Base-by-base conservation (phyloP, 371 early-diverging fungal species). In the Mucor indicus region DNA sequence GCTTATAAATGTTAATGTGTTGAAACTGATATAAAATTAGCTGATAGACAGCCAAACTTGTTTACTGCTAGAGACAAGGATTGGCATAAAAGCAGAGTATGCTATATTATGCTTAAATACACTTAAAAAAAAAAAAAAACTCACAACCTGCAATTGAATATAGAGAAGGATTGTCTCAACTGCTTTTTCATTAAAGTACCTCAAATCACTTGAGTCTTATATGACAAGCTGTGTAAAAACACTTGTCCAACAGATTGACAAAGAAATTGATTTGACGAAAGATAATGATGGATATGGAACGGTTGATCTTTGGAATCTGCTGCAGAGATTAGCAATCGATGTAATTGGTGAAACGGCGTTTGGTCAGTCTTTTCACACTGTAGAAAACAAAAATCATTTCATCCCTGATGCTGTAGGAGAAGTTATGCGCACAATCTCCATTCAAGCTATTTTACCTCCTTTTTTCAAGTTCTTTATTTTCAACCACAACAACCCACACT, bases 281-380 rank as follows among this genome's bases (percentile, higher is more conserved):
- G 49, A 53, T 12, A 27, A 42, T 1, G 44, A 38, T 1, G 30
- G 29, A 1, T 41, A 33, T 32, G 59, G 55, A 9, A 43, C 21
- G 3, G 40, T 69, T 5, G 72, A 75, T 22, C 54, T 72, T 7
- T 71, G 67, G 67, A 48, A 27, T 1, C 39, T 71, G n/a, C 30
- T 65, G 15, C 68, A 73, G 21, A 49, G 60, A 23, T 55, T 66
- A 22, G 63, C 75, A 1, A 27, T 71, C 16, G 80, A 81, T 57
- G 56, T 79, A 5, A 72, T 78, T 47, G 80, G 80, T 2, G 59
- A 66, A 21, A 67, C 77, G 0, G 75, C 71, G 8, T 78, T 81
- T 53, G 75, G 80, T 1, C 50, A 60, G 17, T 51, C 67, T 2
- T 78, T 81, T 38, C 57, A 71, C 19, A 65, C 78, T 63, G 39